These are phyloP conservation scores for Blastobotrys attinorum DNA, from an alignment of 805 yeast species.

Conservation along the genomic window DNA sequence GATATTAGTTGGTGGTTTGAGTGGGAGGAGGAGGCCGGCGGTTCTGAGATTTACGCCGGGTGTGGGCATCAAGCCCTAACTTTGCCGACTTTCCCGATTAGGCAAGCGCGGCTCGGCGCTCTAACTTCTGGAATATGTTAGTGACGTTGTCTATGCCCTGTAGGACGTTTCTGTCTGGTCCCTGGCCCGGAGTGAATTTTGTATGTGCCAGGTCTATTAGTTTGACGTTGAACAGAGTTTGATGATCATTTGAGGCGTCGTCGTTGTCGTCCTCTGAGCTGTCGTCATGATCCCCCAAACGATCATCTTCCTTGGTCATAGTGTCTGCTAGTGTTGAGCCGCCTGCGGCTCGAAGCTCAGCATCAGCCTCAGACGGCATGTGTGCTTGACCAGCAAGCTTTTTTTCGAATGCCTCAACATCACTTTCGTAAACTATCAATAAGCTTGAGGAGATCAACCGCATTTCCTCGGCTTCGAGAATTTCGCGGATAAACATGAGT, in stretches of 20 bases:
- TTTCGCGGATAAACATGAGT: conserved; percentile 56
- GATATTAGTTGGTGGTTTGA: not conserved
- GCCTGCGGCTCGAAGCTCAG: not conserved
- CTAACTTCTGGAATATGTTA: conserved; percentile 7
- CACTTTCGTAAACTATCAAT: conserved; percentile 67
- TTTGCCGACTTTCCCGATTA: not conserved
- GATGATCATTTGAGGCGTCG: conserved; percentile 18
- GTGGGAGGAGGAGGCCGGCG: not conserved
- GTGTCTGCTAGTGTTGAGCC: too few relatives aligned
- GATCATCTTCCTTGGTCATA: too few relatives aligned
- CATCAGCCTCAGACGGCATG: conserved; percentile 29
- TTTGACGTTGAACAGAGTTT: conserved; percentile 49
- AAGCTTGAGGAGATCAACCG: conserved; percentile 67
- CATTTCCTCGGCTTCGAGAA: conserved; percentile 53
- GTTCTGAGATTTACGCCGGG: not conserved
- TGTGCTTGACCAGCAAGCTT: conserved; percentile 26
- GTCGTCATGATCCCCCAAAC: too few relatives aligned
- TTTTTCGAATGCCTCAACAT: conserved; percentile 43
- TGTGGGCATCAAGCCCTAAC: not conserved
- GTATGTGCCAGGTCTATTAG: conserved; percentile 93
- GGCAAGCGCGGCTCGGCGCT: not conserved
- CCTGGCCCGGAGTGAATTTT: conserved; percentile 48
- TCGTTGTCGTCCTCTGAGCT: conserved; percentile 18
- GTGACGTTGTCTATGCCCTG: conserved; percentile 63
- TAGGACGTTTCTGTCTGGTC: conserved; percentile 64